Base-by-base conservation (phyloP, 495 filamentous ascomycete genomes). In the Xylaria curta region DNA sequence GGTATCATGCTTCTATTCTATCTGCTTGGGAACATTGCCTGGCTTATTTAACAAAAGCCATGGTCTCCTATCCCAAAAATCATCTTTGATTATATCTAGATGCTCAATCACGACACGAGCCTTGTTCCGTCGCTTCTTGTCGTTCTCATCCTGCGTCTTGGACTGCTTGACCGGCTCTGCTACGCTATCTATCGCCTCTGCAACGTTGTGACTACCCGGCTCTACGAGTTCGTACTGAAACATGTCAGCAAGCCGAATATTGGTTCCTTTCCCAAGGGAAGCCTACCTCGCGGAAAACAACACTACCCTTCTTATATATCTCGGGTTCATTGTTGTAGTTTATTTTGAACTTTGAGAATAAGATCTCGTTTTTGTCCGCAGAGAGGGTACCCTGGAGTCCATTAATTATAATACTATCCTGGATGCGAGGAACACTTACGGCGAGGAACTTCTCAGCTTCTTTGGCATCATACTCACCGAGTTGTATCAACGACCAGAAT, bases 311-410 rank as follows among this genome's bases (percentile, higher is more conserved):
- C 81, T 91, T 96, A 79, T 90, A 97, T 4, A 96, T 94, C 59
- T 97, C 94, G 0, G 89, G 88, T 79, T 98, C 96, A 74, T 97
- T 94, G 81, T 98, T 98, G 83, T 99, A 99, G 78, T 99, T 99
- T 74, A 98, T 95, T 3, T 89, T 87, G 79, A 97, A 98, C 42
- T 87, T 87, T 12, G 91, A 93, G 80, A 96, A 99, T 3, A 99
- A 86, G 40, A 99, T 95, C 82, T 99, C 96, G 69, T 99, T 96
- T 84, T 99, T 99, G 74, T 97, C 94, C 4, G 89, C 84, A 0
- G 95, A 87, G 1, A 93, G 79, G 0, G 95, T 97, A 2, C 95
- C 94, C 91, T 97, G 24, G 33, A 24, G 21, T 66, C 26, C 10
- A 54, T 76, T 49, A 76, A 60, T 56, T 21, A 56, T 36, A 60